These are phyloP conservation scores for Botrytis paeoniae DNA, from an alignment of 2,329 filamentous ascomycete species.

Conservation along the genomic window DNA sequence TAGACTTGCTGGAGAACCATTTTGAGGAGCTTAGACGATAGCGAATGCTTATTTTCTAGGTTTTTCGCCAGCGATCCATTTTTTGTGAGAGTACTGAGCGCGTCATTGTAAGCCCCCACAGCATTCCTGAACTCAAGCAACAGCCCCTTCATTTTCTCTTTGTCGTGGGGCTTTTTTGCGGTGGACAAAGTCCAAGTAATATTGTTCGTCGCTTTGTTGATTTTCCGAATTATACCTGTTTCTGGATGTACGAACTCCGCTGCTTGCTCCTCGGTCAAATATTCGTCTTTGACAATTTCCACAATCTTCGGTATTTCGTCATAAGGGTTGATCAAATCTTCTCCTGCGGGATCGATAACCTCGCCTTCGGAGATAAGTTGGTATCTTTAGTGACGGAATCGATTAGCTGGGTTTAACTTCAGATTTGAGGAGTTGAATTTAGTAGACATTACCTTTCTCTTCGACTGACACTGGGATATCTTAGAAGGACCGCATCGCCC, in stretches of 20 bases:
- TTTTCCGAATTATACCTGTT: conserved; percentile 69
- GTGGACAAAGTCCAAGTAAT: conserved; percentile 10
- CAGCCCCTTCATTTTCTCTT: conserved; percentile 60
- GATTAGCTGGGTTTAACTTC: neutral
- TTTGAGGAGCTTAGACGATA: conserved; percentile 71
- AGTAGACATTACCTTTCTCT: conserved; percentile 59
- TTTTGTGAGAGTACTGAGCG: conserved; percentile 61
- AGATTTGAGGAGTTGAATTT: neutral
- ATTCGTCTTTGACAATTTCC: conserved; percentile 68
- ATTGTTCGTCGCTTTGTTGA: conserved; percentile 61
- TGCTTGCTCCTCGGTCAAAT: conserved; percentile 69
- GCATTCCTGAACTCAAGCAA: conserved; percentile 67
- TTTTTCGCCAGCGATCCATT: conserved; percentile 71
- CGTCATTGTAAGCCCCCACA: conserved; percentile 73
- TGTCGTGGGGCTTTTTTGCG: conserved; percentile 48
- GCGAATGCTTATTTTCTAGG: conserved; percentile 63
- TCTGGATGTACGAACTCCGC: conserved; percentile 68
- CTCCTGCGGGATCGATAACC: conserved; percentile 72
- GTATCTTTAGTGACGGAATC: conserved; percentile 47
- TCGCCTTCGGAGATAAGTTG: conserved; percentile 77
- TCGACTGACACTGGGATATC: conserved; percentile 75
- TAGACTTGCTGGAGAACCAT: conserved; percentile 87
- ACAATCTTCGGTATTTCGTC: conserved; percentile 71
- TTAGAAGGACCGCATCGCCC: conserved; percentile 63
- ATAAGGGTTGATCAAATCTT: conserved; percentile 74